These are phyloP conservation scores for Rhodotorula babjevae DNA, from an alignment of 768 basidiomycete genomes.

Conservation along the genomic window DNA sequence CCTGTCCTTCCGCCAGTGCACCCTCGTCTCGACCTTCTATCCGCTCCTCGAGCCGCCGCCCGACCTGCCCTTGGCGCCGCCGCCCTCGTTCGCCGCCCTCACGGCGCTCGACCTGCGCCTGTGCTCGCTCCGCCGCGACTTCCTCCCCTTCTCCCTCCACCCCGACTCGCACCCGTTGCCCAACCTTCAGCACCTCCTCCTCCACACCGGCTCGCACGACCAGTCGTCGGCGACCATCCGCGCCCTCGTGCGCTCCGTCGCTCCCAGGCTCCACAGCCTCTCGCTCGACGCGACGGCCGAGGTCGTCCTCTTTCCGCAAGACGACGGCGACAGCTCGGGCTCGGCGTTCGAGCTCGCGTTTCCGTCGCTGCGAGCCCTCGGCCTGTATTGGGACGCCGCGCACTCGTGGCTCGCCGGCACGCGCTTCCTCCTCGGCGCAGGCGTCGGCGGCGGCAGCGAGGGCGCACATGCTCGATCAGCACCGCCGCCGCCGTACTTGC, in stretches of 20 bases:
- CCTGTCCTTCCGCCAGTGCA: slow-evolving; percentile 15
- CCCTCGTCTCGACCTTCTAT: slow-evolving; percentile 1
- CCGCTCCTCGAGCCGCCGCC: neutral
- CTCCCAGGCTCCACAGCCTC: neutral
- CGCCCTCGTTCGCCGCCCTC: neutral
- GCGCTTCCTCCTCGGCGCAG: neutral
- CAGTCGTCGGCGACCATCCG: slow-evolving; percentile 2
- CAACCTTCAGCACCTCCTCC: slow-evolving; percentile 10
- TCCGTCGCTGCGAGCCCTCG: neutral
- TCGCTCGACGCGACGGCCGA: slow-evolving; percentile 10
- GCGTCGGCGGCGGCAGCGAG: too few species aligned
- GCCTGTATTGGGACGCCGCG: slow-evolving; percentile 23
- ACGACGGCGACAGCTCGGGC: neutral
- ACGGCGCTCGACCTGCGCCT: slow-evolving; percentile 13
- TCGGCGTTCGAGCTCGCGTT: neutral
- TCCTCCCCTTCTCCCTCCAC: neutral
- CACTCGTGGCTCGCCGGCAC: slow-evolving; percentile 1
- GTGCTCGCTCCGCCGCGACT: slow-evolving; percentile 9
- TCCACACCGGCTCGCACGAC: slow-evolving; percentile 3
- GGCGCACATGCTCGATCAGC: neutral
- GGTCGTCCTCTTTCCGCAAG: neutral
- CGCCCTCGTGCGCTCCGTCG: slow-evolving; percentile 1
- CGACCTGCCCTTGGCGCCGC: neutral
- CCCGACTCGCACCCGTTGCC: neutral
- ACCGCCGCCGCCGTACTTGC: neutral